Conservation (phyloP, 495 filamentous ascomycete genomes). For the Podospora appendiculata region DNA sequence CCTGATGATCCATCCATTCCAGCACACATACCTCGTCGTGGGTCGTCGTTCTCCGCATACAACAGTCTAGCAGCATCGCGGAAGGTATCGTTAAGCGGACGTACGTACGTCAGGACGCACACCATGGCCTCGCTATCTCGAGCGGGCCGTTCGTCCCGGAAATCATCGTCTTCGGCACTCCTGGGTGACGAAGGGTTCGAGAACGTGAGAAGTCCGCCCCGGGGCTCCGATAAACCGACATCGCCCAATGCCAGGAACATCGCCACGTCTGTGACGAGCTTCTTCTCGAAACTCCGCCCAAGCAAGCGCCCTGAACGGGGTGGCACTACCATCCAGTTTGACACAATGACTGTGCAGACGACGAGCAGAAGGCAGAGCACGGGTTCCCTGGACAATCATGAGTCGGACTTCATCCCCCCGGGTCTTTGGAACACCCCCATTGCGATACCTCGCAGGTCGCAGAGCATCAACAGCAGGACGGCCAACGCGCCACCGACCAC, state of each 20-base stretch:
- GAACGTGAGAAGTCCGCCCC: neutral
- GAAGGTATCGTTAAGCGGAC: neutral
- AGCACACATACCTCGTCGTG: too few relatives aligned
- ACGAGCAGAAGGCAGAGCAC: neutral
- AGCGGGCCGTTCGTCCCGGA: neutral
- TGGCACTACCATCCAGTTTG: slow-evolving; percentile 19
- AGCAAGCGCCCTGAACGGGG: slow-evolving; percentile 37
- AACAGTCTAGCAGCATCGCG: too few relatives aligned
- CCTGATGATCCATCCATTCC: too few relatives aligned
- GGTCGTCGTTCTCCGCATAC: too few relatives aligned
- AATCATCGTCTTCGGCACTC: neutral
- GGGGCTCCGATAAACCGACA: neutral
- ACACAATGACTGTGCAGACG: too few relatives aligned
- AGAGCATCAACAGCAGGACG: slow-evolving; percentile 2
- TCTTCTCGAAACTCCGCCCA: slow-evolving; percentile 26
- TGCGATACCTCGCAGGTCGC: slow-evolving; percentile 8
- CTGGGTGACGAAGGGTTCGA: neutral
- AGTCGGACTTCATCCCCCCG: slow-evolving; percentile 11
- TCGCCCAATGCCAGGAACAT: slow-evolving; percentile 1
- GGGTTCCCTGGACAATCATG: slow-evolving; percentile 1
- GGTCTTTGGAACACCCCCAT: slow-evolving; percentile 13
- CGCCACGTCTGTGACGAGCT: slow-evolving; percentile 15
- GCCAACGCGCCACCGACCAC: neutral
- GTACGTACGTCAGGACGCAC: too few relatives aligned
- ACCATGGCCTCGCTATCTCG: neutral